Conservation (phyloP, 345 rosid species). For the Sonneratia alba region DNA sequence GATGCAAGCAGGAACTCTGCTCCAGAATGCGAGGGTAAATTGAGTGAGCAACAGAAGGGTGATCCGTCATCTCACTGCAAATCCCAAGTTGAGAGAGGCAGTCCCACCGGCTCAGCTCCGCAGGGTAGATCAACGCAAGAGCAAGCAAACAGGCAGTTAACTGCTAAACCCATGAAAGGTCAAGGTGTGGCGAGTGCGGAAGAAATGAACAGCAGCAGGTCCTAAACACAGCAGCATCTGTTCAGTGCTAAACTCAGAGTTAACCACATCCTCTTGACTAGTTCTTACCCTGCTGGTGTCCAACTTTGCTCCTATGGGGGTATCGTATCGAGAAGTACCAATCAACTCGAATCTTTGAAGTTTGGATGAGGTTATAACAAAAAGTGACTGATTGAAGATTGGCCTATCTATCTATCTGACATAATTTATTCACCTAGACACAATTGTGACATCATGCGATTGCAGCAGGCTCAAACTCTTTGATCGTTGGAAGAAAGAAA, state of each 20-base stretch:
- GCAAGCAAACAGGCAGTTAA: constrained; percentile 10
- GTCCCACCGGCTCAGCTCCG: constrained; percentile 6
- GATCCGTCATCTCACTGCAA: background rate
- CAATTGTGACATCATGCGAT: no score
- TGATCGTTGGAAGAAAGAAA: no score
- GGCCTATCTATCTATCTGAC: no score
- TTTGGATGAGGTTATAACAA: background rate
- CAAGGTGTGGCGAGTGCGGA: constrained; percentile 5
- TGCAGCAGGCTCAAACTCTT: no score
- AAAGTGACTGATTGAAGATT: background rate
- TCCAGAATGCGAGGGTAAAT: background rate
- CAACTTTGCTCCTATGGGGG: background rate
- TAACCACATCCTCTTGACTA: background rate
- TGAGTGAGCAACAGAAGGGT: constrained; percentile 17
- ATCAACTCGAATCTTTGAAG: background rate
- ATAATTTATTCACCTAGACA: no score
- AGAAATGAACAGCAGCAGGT: constrained; percentile 23
- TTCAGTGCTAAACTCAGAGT: constrained; percentile 31
- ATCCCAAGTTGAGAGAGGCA: background rate
- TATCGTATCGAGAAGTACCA: background rate
- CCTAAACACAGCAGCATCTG: constrained; percentile 40
- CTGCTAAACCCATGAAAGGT: constrained; percentile 19
- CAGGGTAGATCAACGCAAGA: background rate
- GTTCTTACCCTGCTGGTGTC: background rate
- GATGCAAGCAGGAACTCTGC: background rate